A percentile compares a stretch with the other conserved stretches of the same genome.
phyloP scores from a whole-genome alignment of 2,329 filamentous ascomycete species.

The Diaporthe humulicola region DNA sequence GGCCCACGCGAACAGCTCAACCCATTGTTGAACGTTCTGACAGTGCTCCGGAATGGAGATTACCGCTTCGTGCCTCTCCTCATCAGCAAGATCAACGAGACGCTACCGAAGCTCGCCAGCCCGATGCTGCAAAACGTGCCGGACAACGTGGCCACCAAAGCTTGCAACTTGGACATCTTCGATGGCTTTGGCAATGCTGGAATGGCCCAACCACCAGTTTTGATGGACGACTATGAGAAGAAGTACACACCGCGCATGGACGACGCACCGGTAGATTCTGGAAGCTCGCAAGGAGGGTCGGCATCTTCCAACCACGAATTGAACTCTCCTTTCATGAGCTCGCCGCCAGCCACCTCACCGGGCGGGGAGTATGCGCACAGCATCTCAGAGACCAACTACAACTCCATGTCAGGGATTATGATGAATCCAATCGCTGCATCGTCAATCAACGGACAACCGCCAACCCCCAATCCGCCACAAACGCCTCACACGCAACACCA shows the following conservation, averaged over 20 bases:
- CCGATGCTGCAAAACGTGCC: constrained; percentile 72
- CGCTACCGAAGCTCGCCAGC: constrained; percentile 73
- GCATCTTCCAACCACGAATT: constrained; percentile 56
- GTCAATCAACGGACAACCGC: constrained; percentile 38
- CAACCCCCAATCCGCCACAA: constrained; percentile 35
- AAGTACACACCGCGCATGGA: constrained; percentile 59
- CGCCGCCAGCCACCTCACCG: constrained; percentile 67
- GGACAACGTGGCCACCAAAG: constrained; percentile 56
- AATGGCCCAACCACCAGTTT: constrained; percentile 67
- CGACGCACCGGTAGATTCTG: constrained; percentile 55
- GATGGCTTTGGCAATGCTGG: constrained; percentile 75
- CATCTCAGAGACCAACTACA: constrained; percentile 56
- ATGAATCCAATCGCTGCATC: constrained; percentile 61
- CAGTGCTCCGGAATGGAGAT: constrained; percentile 79
- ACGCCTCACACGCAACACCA: constrained; percentile 49
- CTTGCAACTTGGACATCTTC: constrained; percentile 70
- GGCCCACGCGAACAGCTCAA: constrained; percentile 82
- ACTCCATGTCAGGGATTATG: constrained; percentile 66
- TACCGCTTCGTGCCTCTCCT: constrained; percentile 83
- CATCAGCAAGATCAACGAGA: constrained; percentile 80
- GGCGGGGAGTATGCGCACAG: constrained; percentile 62
- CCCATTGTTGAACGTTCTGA: constrained; percentile 76
- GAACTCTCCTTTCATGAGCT: constrained; percentile 65
- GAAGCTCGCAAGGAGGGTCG: constrained; percentile 49
- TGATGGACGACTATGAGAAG: constrained; percentile 63